Base-by-base conservation (phyloP, 306 rosid species). In the Fragaria ananassa region DNA sequence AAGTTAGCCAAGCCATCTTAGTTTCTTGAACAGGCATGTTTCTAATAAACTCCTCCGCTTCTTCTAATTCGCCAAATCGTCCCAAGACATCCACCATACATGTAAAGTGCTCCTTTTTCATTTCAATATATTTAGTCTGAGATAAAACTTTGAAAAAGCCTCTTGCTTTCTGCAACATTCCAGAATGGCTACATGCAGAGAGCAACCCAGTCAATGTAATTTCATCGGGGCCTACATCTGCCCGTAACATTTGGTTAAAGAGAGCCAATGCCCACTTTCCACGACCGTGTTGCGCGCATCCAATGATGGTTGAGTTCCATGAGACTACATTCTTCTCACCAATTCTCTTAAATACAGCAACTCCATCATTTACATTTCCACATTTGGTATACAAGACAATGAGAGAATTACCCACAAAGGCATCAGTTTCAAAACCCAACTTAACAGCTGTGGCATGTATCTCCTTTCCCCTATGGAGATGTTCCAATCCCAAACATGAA, bases 11-110 rank as follows among this genome's bases (percentile, higher is more conserved):
- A 3, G 91, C 81, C 81, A n/a, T 81, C 70, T 86, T 83, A 79
- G 76, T 78, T 25, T 89, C 88, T 81, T 89, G 75, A 56, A 86
- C 50, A 0, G 92, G 89, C 90, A 90, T 86, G 85, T 76, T 86
- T 74, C 60, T 86, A 6, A 84, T 83, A 29, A 93, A 61, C 6
- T 79, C 85, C 81, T 91, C 98, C 1, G 96, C 96, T 86, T 91
- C 96, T 73, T 90, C 90, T 65, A 93, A 73, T 81, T 86, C 75
- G 3, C 93, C 98, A 46, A 84, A 85, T 54, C 98, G 91, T 62
- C 93, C 91, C 78, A 93, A 87, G 41, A 88, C 89, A 81, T 88
- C 97, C 58, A 89, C 88, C 98, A 91, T 88, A 68, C 93, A 89
- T 17, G 83, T 78, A 74, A 87, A 87, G 84, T 93, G 98, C 85